These are phyloP conservation scores for Arabidopsis lyrata DNA, from an alignment of 441 rosid species.

Conservation along the genomic window DNA sequence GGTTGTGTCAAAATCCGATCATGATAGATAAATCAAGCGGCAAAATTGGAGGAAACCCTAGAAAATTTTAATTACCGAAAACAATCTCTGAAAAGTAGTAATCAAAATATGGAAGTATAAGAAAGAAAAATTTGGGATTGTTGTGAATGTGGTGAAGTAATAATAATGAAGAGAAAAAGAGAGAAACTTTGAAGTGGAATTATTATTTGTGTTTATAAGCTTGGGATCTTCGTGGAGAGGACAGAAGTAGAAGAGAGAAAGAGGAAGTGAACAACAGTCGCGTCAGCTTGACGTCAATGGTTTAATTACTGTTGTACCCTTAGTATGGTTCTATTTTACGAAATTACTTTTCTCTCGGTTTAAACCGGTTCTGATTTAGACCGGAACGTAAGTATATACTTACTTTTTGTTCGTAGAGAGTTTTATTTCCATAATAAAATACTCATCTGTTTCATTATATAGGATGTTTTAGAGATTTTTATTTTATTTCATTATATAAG, in stretches of 20 bases:
- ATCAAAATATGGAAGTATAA: background rate
- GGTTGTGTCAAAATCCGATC: constrained; percentile 15
- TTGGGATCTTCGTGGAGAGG: constrained; percentile 29
- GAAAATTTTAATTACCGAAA: constrained; percentile 3
- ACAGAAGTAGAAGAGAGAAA: constrained; percentile 6
- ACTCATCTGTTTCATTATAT: too few relatives aligned
- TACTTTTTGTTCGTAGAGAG: too few relatives aligned
- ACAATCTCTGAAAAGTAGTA: background rate
- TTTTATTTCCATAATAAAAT: too few relatives aligned
- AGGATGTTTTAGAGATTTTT: too few relatives aligned
- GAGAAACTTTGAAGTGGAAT: background rate
- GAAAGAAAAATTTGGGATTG: background rate
- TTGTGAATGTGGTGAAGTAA: constrained; percentile 6
- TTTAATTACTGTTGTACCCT: constrained; percentile 19
- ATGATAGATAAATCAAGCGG: constrained; percentile 5
- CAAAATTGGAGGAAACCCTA: constrained; percentile 38
- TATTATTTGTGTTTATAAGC: constrained; percentile 11
- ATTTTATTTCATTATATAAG: too few relatives aligned
- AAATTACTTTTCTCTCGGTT: constrained; percentile 13
- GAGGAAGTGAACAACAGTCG: constrained; percentile 14
- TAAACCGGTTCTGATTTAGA: background rate
- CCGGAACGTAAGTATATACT: background rate
- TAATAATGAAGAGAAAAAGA: constrained; percentile 1
- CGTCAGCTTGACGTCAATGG: constrained; percentile 38
- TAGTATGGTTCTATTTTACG: background rate